These are phyloP conservation scores for Holtermannia corniformis DNA, from an alignment of 768 basidiomycete species.

Conservation along the genomic window DNA sequence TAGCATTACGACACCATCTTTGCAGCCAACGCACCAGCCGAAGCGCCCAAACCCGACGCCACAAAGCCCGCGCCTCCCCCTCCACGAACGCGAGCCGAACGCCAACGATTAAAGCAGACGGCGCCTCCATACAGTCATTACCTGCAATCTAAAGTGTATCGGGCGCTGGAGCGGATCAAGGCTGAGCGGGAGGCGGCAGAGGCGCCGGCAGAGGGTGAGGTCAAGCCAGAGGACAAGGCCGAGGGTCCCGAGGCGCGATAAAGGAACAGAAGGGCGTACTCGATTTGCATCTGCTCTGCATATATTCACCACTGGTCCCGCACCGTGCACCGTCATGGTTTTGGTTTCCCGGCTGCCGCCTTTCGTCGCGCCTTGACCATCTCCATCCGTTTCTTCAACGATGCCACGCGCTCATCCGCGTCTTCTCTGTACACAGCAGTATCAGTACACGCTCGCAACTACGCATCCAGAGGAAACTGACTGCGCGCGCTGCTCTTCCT, in stretches of 20 bases:
- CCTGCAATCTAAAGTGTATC: slow-evolving; percentile 91
- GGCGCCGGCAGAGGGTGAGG: neutral
- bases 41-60: slow-evolving; percentile 48
- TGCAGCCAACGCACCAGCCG: slow-evolving; percentile 72
- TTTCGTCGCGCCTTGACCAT: slow-evolving; percentile 28
- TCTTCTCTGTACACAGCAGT: slow-evolving; percentile 21
- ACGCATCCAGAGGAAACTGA: no score
- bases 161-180: slow-evolving; percentile 88
- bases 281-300: neutral
- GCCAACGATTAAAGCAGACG: slow-evolving; percentile 9
- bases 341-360: slow-evolving; percentile 42
- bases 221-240: slow-evolving; percentile 4
- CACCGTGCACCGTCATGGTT: slow-evolving; percentile 47
- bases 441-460: no score
- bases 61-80: slow-evolving; percentile 19
- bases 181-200: slow-evolving; percentile 53
- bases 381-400: slow-evolving; percentile 32
- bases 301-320: neutral
- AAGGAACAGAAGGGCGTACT: neutral
- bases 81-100: slow-evolving; percentile 4
- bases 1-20: slow-evolving; percentile 92
- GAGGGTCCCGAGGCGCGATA: slow-evolving; percentile 7
- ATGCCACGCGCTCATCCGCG: slow-evolving; percentile 25
- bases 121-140: slow-evolving; percentile 59
- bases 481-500: slow-evolving; percentile 39